Conservation (phyloP, 805 yeast genomes). For the Phaffomyces opuntiae region DNA sequence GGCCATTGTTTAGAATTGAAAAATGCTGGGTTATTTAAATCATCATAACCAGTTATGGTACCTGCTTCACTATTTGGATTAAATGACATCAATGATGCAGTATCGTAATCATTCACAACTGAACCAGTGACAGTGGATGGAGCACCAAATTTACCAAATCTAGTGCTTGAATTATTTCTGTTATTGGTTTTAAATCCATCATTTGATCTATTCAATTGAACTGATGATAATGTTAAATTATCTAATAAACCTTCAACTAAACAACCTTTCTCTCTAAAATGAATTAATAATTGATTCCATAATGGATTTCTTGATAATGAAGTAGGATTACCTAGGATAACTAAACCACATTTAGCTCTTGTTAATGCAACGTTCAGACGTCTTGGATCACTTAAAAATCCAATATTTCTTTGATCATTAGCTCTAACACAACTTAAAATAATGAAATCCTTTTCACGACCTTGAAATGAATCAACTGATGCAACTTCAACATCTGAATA, state of each 20-base stretch:
- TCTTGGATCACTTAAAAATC: slow-evolving; percentile 78
- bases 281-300: slow-evolving; percentile 74
- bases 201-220: slow-evolving; percentile 37
- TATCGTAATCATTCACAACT: slow-evolving; percentile 27
- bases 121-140: slow-evolving; percentile 14
- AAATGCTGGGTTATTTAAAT: slow-evolving; percentile 13
- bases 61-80: slow-evolving; percentile 22
- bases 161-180: background rate
- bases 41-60: background rate
- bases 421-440: slow-evolving; percentile 79
- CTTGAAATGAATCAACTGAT: slow-evolving; percentile 94
- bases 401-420: slow-evolving; percentile 65
- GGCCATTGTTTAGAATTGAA: slow-evolving; percentile 21
- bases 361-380: slow-evolving; percentile 87
- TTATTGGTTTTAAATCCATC: slow-evolving; percentile 5
- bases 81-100: slow-evolving; percentile 33
- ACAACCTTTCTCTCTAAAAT: slow-evolving; percentile 79
- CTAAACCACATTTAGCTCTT: slow-evolving; percentile 76
- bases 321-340: slow-evolving; percentile 79
- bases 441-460: slow-evolving; percentile 79
- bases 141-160: slow-evolving; percentile 6
- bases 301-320: slow-evolving; percentile 61
- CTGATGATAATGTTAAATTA: slow-evolving; percentile 64
- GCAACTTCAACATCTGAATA: slow-evolving; percentile 79
- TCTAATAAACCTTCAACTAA: slow-evolving; percentile 86